These are phyloP conservation scores for Paecilomyces sp. DNA, from an alignment of 2,329 filamentous ascomycete species.

Conservation along the genomic window DNA sequence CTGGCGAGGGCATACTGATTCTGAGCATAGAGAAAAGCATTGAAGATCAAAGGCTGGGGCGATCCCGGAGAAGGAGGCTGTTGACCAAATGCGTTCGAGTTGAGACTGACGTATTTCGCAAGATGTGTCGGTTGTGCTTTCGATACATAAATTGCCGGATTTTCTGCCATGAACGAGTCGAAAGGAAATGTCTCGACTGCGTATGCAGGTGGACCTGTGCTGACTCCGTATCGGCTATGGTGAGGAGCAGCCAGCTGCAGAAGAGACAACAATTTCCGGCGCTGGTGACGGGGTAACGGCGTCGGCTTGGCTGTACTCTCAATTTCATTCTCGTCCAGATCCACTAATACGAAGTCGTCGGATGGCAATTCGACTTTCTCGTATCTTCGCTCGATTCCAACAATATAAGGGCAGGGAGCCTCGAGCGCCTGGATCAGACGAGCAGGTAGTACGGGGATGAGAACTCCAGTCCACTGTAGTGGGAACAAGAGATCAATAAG, in stretches of 20 bases:
- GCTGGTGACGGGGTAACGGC: constrained; percentile 76
- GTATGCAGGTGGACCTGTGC: constrained; percentile 83
- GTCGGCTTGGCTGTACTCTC: constrained; percentile 74
- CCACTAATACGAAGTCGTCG: constrained; percentile 91
- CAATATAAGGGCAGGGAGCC: constrained; percentile 93
- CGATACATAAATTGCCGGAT: constrained; percentile 68
- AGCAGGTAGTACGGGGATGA: constrained; percentile 85
- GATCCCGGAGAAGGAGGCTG: constrained; percentile 50
- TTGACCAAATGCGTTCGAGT: constrained; percentile 73
- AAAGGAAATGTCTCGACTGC: constrained; percentile 88
- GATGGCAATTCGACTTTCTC: constrained; percentile 61
- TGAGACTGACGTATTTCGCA: constrained; percentile 80
- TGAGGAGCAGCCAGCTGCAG: constrained; percentile 87
- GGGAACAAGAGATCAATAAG: constrained; percentile 80
- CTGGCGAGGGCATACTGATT: constrained; percentile 49
- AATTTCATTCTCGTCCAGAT: constrained; percentile 85
- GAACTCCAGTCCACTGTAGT: constrained; percentile 85
- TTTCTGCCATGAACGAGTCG: constrained; percentile 84
- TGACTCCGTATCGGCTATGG: constrained; percentile 76
- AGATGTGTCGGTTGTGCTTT: constrained; percentile 64
- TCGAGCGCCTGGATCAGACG: constrained; percentile 84
- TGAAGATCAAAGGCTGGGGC: constrained; percentile 67
- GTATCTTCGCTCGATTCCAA: constrained; percentile 89
- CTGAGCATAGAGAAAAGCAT: constrained; percentile 76
- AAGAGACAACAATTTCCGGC: constrained; percentile 80